These are phyloP conservation scores for Schizochytrium sp. DNA, from an alignment of 108 stramenopile genomes.

Conservation along the genomic window DNA sequence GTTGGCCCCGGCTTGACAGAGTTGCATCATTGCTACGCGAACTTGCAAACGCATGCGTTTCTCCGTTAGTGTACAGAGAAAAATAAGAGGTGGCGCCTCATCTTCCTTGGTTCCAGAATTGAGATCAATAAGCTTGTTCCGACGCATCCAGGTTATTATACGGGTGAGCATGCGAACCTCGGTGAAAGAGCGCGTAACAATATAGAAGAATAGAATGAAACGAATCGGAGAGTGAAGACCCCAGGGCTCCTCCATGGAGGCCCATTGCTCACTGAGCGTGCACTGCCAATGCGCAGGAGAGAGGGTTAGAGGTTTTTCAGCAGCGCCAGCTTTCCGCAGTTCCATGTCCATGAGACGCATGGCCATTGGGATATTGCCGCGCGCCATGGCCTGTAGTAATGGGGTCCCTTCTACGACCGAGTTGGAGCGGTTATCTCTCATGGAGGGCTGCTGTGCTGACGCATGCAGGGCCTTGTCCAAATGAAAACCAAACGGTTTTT, in stretches of 20 bases:
- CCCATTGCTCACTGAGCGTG: neutral
- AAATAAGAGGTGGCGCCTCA: constrained; percentile 22
- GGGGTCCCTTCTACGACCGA: constrained; percentile 39
- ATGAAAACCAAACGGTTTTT: constrained; percentile 1
- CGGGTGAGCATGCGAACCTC: neutral
- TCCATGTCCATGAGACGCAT: constrained; percentile 55
- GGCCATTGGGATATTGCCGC: constrained; percentile 37
- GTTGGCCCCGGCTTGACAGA: constrained; percentile 11
- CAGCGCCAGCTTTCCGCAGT: neutral
- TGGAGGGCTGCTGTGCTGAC: neutral
- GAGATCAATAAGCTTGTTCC: neutral
- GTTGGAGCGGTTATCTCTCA: neutral
- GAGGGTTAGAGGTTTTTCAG: neutral
- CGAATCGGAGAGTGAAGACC: neutral
- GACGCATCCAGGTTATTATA: constrained; percentile 1
- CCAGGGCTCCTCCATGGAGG: neutral
- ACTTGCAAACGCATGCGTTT: neutral
- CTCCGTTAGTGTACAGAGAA: constrained; percentile 26
- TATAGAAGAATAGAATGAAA: constrained; percentile 23
- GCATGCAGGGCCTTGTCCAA: neutral
- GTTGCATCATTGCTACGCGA: constrained; percentile 27
- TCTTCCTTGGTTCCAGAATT: neutral
- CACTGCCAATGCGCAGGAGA: constrained; percentile 38
- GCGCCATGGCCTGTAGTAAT: constrained; percentile 33
- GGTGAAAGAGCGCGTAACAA: constrained; percentile 18